Percentiles rank a stretch among this genome's conserved stretches.
phyloP scores from a whole-genome alignment of 768 basidiomycete genomes.

The Kwoniella mangroviensis region DNA sequence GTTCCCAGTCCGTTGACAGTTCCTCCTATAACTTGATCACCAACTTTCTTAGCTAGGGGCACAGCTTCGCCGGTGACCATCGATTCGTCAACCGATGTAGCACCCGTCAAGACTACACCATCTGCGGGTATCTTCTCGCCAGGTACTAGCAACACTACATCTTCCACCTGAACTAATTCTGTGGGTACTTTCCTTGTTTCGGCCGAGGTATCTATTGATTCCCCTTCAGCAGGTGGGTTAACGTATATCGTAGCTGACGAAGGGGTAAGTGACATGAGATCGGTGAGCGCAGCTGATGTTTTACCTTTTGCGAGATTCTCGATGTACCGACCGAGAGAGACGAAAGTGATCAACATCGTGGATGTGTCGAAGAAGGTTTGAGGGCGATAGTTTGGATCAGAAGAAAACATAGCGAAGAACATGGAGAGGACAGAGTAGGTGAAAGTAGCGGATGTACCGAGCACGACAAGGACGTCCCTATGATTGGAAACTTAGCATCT shows the following conservation, averaged over 20 bases:
- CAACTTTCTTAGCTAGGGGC: conserved; percentile 79
- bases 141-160: conserved; percentile 89
- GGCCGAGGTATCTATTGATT: conserved; percentile 25
- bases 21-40: conserved; percentile 89
- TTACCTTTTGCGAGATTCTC: conserved; percentile 97
- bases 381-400: conserved; percentile 72
- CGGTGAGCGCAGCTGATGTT: conserved; percentile 93
- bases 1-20: conserved; percentile 97
- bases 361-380: conserved; percentile 97
- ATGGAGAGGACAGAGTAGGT: conserved; percentile 80
- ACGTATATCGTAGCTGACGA: conserved; percentile 96
- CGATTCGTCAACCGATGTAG: conserved; percentile 90
- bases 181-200: conserved; percentile 83
- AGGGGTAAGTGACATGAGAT: conserved; percentile 92
- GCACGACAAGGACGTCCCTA: conserved; percentile 86
- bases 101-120: conserved; percentile 82
- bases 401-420: conserved; percentile 63
- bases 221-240: conserved; percentile 62
- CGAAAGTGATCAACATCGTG: conserved; percentile 97
- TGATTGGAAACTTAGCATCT: neutral
- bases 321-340: conserved; percentile 90
- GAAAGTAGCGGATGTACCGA: conserved; percentile 93
- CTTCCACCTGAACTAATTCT: conserved; percentile 92
- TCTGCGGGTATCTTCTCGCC: conserved; percentile 97
- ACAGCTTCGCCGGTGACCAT: conserved; percentile 97